These are phyloP conservation scores for Mixia osmundae DNA, from an alignment of 1,284 basidiomycete genomes.

Conservation along the genomic window DNA sequence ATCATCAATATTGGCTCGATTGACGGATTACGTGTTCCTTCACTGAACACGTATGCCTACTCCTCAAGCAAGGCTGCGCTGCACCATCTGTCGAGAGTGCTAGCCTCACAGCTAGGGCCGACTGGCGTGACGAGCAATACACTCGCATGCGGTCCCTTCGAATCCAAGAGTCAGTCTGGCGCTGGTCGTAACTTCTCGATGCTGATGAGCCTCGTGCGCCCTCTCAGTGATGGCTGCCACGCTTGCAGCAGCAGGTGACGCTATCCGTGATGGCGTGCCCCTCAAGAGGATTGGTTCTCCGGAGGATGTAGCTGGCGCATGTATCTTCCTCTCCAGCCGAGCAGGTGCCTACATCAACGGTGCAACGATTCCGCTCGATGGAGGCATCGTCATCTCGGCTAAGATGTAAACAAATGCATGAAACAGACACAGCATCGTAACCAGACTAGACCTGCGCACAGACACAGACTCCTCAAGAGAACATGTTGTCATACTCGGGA, in stretches of 20 bases:
- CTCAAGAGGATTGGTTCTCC: conserved; percentile 35
- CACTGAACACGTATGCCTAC: conserved; percentile 43
- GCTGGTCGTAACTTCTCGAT: background rate
- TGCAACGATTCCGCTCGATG: conserved; percentile 36
- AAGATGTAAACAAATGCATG: no score
- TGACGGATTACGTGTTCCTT: conserved; percentile 16
- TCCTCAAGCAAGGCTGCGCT: conserved; percentile 39
- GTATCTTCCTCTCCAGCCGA: conserved; percentile 35
- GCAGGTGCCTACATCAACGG: conserved; percentile 40
- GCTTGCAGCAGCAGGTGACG: conserved; percentile 29
- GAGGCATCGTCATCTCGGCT: conserved; percentile 27
- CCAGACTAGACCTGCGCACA: background rate
- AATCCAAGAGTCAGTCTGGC: conserved; percentile 8
- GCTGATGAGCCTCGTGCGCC: background rate
- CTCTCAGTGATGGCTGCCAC: conserved; percentile 39
- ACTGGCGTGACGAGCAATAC: conserved; percentile 43
- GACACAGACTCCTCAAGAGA: conserved; percentile 1
- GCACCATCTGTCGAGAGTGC: conserved; percentile 37
- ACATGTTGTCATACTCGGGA: conserved; percentile 6
- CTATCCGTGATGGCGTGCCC: conserved; percentile 30
- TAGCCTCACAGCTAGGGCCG: conserved; percentile 35
- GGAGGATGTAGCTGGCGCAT: conserved; percentile 39
- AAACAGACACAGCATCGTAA: background rate
- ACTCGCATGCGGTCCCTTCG: conserved; percentile 35
- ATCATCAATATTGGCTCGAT: conserved; percentile 18